Conservation (phyloP, 1,284 basidiomycete species). For the Bondarzewia mesenterica region DNA sequence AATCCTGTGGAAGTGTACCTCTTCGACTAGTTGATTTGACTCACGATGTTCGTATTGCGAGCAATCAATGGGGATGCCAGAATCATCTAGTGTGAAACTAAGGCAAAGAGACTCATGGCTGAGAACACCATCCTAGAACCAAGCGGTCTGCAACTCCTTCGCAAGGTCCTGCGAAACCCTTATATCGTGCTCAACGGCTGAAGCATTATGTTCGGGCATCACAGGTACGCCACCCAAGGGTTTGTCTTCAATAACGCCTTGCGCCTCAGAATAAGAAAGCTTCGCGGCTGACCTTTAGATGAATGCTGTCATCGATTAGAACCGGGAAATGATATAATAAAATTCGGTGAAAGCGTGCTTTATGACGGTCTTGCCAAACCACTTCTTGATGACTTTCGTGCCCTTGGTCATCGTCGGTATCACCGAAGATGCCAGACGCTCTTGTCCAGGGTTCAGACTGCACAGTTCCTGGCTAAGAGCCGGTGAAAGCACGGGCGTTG, state of each 20-base stretch:
- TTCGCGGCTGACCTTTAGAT: slow-evolving; percentile 79
- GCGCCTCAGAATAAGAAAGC: slow-evolving; percentile 78
- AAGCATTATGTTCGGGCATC: slow-evolving; percentile 46
- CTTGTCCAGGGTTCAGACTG: slow-evolving; percentile 81
- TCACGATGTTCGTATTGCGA: slow-evolving; percentile 56
- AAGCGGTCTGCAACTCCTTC: slow-evolving; percentile 62
- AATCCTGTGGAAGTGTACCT: no score
- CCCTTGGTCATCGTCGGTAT: slow-evolving; percentile 85
- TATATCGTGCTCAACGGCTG: slow-evolving; percentile 73
- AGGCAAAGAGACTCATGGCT: slow-evolving; percentile 68
- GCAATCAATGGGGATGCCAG: slow-evolving; percentile 81
- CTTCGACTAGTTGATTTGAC: slow-evolving; percentile 82
- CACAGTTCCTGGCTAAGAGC: slow-evolving; percentile 87
- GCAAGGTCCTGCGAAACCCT: slow-evolving; percentile 64
- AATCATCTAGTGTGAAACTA: slow-evolving; percentile 75
- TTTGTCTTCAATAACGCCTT: slow-evolving; percentile 75
- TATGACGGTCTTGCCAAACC: slow-evolving; percentile 91
- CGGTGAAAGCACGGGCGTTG: slow-evolving; percentile 95
- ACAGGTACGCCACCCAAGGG: slow-evolving; percentile 46
- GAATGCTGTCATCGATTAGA: slow-evolving; percentile 2
- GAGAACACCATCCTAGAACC: slow-evolving; percentile 80
- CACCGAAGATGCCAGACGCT: slow-evolving; percentile 85
- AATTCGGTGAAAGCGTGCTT: no score
- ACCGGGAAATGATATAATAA: slow-evolving; percentile 8
- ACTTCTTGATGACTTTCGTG: slow-evolving; percentile 77